Evolutionary conservation across 768 basidiomycete species (phyloP).

Genomic region (Auriscalpium microsporum): DNA sequence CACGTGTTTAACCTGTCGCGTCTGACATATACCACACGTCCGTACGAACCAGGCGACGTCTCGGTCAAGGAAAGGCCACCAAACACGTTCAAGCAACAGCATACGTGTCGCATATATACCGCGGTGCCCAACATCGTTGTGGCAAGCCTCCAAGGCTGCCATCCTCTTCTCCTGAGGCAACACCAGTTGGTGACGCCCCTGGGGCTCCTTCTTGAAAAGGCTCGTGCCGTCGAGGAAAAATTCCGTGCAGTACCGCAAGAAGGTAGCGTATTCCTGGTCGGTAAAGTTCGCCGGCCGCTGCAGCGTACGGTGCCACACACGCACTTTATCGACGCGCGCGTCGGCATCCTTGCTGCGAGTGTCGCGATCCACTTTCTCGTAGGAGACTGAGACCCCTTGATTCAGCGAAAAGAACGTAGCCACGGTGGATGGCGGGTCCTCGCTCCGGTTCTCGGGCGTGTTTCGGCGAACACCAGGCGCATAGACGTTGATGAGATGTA

Average conservation of each 20-base stretch:
- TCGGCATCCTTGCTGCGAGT: too few relatives aligned
- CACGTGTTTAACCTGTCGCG: slow-evolving; percentile 15
- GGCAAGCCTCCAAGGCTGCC: slow-evolving; percentile 5
- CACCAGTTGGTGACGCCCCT: slow-evolving; percentile 15
- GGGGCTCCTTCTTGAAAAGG: slow-evolving; percentile 10
- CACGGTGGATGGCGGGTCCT: too few relatives aligned
- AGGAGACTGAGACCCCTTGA: too few relatives aligned
- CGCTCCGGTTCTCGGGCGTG: not conserved
- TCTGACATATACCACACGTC: slow-evolving; percentile 33
- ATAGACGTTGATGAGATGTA: not conserved
- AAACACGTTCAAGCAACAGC: slow-evolving; percentile 12
- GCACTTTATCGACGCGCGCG: too few relatives aligned
- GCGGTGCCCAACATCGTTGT: slow-evolving; percentile 16
- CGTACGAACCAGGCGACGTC: slow-evolving; percentile 16
- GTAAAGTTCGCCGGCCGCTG: too few relatives aligned
- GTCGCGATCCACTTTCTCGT: too few relatives aligned
- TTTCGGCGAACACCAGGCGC: not conserved
- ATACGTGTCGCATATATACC: slow-evolving; percentile 7
- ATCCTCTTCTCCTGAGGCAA: slow-evolving; percentile 1
- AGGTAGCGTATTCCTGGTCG: too few relatives aligned
- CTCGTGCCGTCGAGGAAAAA: not conserved
- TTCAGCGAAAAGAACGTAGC: too few relatives aligned
- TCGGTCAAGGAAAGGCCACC: slow-evolving; percentile 19
- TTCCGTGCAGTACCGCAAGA: too few relatives aligned
- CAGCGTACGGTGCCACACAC: too few relatives aligned